These are phyloP conservation scores for Cubamyces lactineus DNA, from an alignment of 768 basidiomycete species.

Conservation along the genomic window DNA sequence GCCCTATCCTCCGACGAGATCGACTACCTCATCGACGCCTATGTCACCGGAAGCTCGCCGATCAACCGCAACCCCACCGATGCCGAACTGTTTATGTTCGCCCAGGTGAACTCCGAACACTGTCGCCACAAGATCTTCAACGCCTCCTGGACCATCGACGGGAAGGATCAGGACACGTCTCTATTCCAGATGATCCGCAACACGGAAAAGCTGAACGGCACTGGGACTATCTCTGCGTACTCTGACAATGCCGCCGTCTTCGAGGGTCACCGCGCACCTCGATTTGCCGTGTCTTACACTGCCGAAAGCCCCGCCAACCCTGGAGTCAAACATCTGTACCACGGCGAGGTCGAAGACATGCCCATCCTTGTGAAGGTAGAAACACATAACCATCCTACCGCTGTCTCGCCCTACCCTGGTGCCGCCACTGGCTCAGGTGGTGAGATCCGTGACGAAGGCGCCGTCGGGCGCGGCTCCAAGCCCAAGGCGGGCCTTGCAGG, in stretches of 20 bases:
- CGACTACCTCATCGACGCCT: constrained; percentile 88
- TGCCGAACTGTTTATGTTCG: constrained; percentile 99
- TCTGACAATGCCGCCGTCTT: constrained; percentile 98
- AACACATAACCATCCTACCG: constrained; percentile 99
- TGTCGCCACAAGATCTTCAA: constrained; percentile 99
- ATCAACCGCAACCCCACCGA: constrained; percentile 90
- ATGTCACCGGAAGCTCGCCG: constrained; percentile 67
- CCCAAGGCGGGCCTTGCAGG: constrained; percentile 95
- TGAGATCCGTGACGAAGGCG: constrained; percentile 97
- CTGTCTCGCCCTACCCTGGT: constrained; percentile 97
- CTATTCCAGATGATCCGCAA: constrained; percentile 98
- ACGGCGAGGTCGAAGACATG: constrained; percentile 65
- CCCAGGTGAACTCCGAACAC: constrained; percentile 99
- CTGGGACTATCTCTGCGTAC: constrained; percentile 93
- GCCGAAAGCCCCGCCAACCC: constrained; percentile 28
- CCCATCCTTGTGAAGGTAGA: constrained; percentile 97
- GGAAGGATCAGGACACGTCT: constrained; percentile 59
- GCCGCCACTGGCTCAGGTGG: constrained; percentile 98
- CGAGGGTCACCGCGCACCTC: constrained; percentile 71
- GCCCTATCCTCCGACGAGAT: constrained; percentile 91
- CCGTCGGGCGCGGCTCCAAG: constrained; percentile 91
- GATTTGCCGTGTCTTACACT: constrained; percentile 61
- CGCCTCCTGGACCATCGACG: constrained; percentile 92
- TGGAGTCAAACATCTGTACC: constrained; percentile 48
- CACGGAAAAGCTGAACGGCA: constrained; percentile 76